These are phyloP conservation scores for Hortaea sp. DNA, from an alignment of 2,329 filamentous ascomycete species.

Conservation along the genomic window DNA sequence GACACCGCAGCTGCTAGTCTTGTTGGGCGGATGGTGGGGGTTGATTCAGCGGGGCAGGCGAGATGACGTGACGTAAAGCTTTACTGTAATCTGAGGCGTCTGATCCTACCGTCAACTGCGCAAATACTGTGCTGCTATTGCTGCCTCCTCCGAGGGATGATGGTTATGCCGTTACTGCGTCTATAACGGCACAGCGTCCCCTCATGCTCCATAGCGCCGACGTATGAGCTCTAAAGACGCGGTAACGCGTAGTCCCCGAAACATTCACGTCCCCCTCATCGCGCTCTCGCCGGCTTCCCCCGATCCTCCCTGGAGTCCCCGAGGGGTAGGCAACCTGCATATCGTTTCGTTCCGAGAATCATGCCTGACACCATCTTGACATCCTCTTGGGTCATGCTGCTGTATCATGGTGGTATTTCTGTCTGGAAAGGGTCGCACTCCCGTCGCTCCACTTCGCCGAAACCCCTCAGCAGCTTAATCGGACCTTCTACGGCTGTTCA, in stretches of 20 bases:
- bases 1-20: too few relatives aligned
- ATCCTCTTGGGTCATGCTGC: neutral
- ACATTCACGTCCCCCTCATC: neutral
- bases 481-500: conserved; percentile 10
- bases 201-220: neutral
- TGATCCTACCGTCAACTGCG: too few relatives aligned
- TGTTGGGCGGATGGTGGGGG: too few relatives aligned
- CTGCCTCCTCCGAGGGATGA: too few relatives aligned
- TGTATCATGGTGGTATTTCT: neutral
- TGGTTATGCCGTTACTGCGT: too few relatives aligned
- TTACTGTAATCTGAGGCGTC: too few relatives aligned
- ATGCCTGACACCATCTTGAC: conserved; percentile 6
- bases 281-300: neutral
- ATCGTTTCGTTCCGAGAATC: conserved; percentile 4
- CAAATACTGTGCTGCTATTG: neutral
- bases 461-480: conserved; percentile 1
- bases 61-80: too few relatives aligned
- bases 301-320: conserved; percentile 4
- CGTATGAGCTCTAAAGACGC: neutral
- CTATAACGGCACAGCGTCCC: too few relatives aligned
- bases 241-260: neutral
- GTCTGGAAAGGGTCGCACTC: neutral
- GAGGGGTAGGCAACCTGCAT: conserved; percentile 8
- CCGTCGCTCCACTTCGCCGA: too few relatives aligned
- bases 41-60: too few relatives aligned